phyloP scores from a whole-genome alignment of 495 filamentous ascomycete genomes.

The Staphylotrichum longicolle region DNA sequence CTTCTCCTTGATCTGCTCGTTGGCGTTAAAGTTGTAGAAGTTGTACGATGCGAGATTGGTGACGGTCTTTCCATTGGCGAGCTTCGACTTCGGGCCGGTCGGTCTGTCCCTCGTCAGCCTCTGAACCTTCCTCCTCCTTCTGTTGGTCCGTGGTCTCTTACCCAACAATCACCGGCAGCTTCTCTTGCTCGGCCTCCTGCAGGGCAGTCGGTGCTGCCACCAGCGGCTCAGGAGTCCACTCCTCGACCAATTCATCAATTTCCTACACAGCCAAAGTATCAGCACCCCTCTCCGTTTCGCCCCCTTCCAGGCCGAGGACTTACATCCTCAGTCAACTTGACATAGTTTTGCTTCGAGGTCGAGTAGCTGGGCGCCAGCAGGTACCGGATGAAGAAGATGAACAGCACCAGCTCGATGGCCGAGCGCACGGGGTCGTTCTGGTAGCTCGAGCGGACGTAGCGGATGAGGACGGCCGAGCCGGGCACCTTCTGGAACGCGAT shows the following conservation, averaged over 20 bases:
- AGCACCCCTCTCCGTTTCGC: conserved; percentile 4
- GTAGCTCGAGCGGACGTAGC: conserved; percentile 95
- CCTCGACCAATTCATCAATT: conserved; percentile 94
- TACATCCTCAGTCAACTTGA: conserved; percentile 82
- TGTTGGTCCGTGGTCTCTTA: conserved; percentile 36
- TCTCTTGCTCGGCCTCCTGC: conserved; percentile 81
- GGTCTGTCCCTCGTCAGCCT: conserved; percentile 55
- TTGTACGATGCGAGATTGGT: conserved; percentile 92
- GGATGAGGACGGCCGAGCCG: conserved; percentile 88
- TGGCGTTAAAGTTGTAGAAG: conserved; percentile 92
- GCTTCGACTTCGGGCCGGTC: conserved; percentile 83
- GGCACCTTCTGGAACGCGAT: conserved; percentile 82
- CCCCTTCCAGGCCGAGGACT: background rate
- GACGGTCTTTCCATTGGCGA: conserved; percentile 85
- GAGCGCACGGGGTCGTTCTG: conserved; percentile 94
- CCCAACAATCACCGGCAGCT: conserved; percentile 82
- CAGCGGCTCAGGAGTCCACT: conserved; percentile 94
- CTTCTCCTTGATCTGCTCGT: conserved; percentile 89
- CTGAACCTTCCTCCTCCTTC: background rate
- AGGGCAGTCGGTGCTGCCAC: conserved; percentile 67
- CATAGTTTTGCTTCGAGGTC: conserved; percentile 80
- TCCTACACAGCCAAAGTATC: conserved; percentile 51
- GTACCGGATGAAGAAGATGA: conserved; percentile 94
- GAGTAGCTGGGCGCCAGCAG: conserved; percentile 87
- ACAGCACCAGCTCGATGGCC: conserved; percentile 89